Conservation (phyloP, 305 asterid species). For the Withania somnifera region DNA sequence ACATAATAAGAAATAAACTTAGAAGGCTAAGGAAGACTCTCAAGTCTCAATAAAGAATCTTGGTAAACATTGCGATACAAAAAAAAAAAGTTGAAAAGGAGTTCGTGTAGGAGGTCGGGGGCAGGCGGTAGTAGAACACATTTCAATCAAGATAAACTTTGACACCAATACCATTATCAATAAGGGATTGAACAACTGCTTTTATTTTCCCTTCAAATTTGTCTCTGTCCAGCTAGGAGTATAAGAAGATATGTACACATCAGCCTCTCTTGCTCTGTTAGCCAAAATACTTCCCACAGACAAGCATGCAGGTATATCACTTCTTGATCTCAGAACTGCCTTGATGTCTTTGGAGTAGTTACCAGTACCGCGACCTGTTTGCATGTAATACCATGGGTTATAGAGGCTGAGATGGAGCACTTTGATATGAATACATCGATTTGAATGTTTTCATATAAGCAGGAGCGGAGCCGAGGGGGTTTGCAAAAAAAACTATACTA, state of each 20-base stretch:
- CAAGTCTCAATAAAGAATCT: too few species aligned
- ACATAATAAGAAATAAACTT: too few species aligned
- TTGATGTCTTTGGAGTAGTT: constrained; percentile 89
- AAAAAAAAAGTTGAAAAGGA: too few species aligned
- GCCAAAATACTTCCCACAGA: constrained; percentile 62
- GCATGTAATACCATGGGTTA: constrained; percentile 89
- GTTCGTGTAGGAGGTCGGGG: too few species aligned
- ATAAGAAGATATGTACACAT: constrained; percentile 73
- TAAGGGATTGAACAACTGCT: constrained; percentile 89
- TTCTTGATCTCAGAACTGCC: constrained; percentile 71
- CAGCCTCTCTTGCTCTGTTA: constrained; percentile 89
- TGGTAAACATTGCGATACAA: too few species aligned
- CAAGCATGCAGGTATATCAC: constrained; percentile 89
- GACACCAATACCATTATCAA: constrained; percentile 81
- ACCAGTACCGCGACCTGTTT: constrained; percentile 95
- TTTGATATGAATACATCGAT: constrained; percentile 77
- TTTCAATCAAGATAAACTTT: constrained; percentile 76
- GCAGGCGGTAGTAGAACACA: too few species aligned
- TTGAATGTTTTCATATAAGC: constrained; percentile 91
- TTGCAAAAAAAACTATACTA: too few species aligned
- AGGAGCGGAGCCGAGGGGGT: too few species aligned
- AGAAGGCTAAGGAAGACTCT: too few species aligned
- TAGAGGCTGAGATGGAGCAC: constrained; percentile 82
- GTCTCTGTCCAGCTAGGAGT: constrained; percentile 89
- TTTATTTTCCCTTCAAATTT: constrained; percentile 90